phyloP scores from a whole-genome alignment of 2,329 filamentous ascomycete species.

The Mariannaea sp. region DNA sequence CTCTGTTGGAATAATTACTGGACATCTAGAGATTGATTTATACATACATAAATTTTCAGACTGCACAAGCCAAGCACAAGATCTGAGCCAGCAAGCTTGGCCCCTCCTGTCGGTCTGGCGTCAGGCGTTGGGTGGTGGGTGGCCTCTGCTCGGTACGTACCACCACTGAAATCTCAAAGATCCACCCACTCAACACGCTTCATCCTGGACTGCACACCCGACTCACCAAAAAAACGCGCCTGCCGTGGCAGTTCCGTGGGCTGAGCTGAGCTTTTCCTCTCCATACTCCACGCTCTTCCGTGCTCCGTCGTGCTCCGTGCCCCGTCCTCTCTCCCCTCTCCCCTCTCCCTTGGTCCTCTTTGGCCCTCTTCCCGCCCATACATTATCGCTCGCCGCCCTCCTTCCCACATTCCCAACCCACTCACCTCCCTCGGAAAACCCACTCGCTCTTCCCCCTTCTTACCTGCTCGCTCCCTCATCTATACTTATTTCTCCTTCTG shows the following conservation, averaged over 20 bases:
- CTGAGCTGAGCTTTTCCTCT: conserved; percentile 9
- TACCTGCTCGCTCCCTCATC: conserved; percentile 8
- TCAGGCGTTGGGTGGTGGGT: not conserved
- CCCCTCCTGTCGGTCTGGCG: not conserved
- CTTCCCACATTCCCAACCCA: conserved; percentile 11
- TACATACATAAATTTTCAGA: no score
- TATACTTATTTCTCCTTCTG: not conserved
- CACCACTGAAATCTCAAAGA: not conserved
- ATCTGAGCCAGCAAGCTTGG: not conserved
- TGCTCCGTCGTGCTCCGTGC: conserved; percentile 3
- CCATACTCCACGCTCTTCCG: conserved; percentile 9
- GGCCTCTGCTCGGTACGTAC: conserved; percentile 6
- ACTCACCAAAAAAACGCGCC: conserved; percentile 22
- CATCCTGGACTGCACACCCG: conserved; percentile 16
- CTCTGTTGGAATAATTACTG: no score
- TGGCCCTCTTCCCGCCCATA: conserved; percentile 3
- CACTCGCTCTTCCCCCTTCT: conserved; percentile 11
- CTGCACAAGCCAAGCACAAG: not conserved
- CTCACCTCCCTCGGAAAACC: conserved; percentile 17
- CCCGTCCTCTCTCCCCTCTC: conserved; percentile 5
- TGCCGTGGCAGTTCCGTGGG: conserved; percentile 5
- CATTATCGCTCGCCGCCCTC: conserved; percentile 12
- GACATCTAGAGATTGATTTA: no score
- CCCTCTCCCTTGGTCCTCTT: conserved; percentile 9
- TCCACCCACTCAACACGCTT: conserved; percentile 13